A percentile compares a stretch with the other conserved stretches of the same genome.
Evolutionary conservation across 2,329 filamentous ascomycete species (phyloP).

Genomic region (Corinectria fuckeliana): DNA sequence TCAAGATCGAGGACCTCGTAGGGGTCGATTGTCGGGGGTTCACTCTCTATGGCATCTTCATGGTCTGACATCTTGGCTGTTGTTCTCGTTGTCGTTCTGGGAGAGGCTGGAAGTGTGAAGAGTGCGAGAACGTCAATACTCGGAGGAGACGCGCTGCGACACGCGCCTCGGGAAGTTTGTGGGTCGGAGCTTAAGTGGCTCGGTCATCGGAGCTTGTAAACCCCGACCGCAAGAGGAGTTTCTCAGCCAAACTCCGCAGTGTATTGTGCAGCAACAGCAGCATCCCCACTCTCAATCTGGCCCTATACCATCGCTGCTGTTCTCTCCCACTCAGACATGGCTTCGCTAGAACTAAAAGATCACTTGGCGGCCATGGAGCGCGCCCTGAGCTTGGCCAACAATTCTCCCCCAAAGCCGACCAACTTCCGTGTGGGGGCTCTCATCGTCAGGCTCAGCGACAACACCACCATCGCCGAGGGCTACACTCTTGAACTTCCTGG

Average conservation of each 20-base stretch:
- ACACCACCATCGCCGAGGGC: conserved; percentile 75
- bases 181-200: conserved; percentile 35
- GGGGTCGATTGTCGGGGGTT: conserved; percentile 72
- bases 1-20: conserved; percentile 81
- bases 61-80: conserved; percentile 50
- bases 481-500: conserved; percentile 90
- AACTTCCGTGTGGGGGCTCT: conserved; percentile 96
- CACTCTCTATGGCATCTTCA: conserved; percentile 61
- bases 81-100: conserved; percentile 17
- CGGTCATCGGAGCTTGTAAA: conserved; percentile 30
- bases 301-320: neutral
- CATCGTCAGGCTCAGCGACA: conserved; percentile 66
- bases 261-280: neutral
- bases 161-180: conserved; percentile 26
- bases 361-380: conserved; percentile 66
- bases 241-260: neutral
- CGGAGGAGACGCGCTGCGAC: conserved; percentile 32
- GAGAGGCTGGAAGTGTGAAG: conserved; percentile 8
- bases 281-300: neutral
- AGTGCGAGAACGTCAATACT: neutral
- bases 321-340: conserved; percentile 28
- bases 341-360: conserved; percentile 42
- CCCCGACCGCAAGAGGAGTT: conserved; percentile 14
- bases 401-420: conserved; percentile 84
- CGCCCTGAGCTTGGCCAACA: conserved; percentile 76